Evolutionary conservation across 108 stramenopile species (phyloP).

Genomic region (Cylindrotheca closterium): DNA sequence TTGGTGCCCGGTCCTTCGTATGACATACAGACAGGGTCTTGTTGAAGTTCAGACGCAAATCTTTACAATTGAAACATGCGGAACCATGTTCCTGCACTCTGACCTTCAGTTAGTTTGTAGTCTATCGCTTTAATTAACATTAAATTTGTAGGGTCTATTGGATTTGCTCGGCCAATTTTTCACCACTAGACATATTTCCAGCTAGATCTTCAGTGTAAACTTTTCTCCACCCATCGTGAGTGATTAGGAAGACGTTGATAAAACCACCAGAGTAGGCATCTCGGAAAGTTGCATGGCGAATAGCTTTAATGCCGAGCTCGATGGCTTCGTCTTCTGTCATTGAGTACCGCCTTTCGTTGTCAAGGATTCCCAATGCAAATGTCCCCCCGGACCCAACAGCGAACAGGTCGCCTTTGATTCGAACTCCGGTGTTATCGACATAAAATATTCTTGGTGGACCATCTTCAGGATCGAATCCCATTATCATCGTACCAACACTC

Average conservation of each 20-base stretch:
- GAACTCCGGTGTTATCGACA: constrained; percentile 75
- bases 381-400: constrained; percentile 84
- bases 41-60: too few relatives aligned
- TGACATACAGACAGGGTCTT: too few relatives aligned
- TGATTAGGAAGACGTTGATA: constrained; percentile 85
- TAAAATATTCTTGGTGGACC: constrained; percentile 70
- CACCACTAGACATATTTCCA: not conserved
- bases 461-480: constrained; percentile 62
- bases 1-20: too few relatives aligned
- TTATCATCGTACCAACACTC: constrained; percentile 89
- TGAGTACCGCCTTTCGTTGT: constrained; percentile 58
- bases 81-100: too few relatives aligned
- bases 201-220: constrained; percentile 85
- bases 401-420: constrained; percentile 84
- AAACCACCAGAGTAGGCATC: constrained; percentile 84
- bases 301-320: constrained; percentile 81
- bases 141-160: too few relatives aligned
- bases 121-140: not conserved
- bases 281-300: constrained; percentile 88
- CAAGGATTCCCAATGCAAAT: constrained; percentile 86
- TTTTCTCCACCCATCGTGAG: constrained; percentile 68
- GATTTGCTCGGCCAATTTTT: too few relatives aligned
- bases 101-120: not conserved
- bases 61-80: too few relatives aligned
- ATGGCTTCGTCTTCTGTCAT: constrained; percentile 81